A percentile compares a stretch with the other conserved stretches of the same genome.
Evolutionary conservation across 139 green algal species (phyloP).

Genomic region (Chlamydomonas incerta): DNA sequence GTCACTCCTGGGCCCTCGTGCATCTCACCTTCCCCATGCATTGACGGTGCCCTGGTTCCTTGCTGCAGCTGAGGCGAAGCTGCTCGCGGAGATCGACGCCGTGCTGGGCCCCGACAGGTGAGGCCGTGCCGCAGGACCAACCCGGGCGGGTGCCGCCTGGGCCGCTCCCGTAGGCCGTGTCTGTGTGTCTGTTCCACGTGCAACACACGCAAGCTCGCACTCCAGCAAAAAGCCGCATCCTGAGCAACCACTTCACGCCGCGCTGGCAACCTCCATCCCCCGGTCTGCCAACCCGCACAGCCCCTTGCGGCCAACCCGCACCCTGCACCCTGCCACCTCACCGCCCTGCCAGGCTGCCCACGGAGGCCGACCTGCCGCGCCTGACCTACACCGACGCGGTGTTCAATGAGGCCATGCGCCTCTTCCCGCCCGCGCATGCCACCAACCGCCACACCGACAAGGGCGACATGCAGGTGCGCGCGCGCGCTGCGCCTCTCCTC

Average conservation of each 20-base stretch:
- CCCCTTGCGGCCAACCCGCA: neutral
- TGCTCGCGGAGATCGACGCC: conserved; percentile 56
- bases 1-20: too few species aligned
- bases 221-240: too few species aligned
- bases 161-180: too few species aligned
- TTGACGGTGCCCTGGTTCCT: too few species aligned
- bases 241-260: too few species aligned
- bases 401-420: conserved; percentile 66
- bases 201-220: too few species aligned
- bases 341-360: neutral
- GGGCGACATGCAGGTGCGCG: neutral
- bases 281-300: neutral
- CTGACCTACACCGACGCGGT: conserved; percentile 68
- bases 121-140: too few species aligned
- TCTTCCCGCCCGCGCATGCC: conserved; percentile 61
- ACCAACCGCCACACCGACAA: neutral
- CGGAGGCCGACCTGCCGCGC: conserved; percentile 2
- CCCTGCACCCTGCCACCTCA: neutral
- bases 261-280: neutral
- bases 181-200: too few species aligned
- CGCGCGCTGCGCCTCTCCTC: too few species aligned
- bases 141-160: too few species aligned
- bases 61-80: conserved; percentile 33
- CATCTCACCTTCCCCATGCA: too few species aligned
- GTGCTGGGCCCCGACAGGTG: conserved; percentile 47